These are phyloP conservation scores for Pseudopediastrum boryanum DNA, from an alignment of 139 green algal species.

Conservation along the genomic window DNA sequence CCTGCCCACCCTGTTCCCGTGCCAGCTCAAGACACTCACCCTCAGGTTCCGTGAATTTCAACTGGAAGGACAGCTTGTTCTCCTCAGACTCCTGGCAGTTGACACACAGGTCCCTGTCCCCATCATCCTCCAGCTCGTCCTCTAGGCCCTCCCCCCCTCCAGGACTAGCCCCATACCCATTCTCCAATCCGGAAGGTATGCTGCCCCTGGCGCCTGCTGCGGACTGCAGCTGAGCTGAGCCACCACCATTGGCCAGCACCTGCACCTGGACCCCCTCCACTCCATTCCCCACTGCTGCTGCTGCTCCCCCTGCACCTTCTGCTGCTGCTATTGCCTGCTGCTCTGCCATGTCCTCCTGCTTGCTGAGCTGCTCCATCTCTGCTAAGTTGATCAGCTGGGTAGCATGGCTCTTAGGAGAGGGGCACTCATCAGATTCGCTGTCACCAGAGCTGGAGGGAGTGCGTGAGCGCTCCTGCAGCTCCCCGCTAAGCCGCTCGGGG, in stretches of 20 bases:
- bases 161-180: too few relatives aligned
- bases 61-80: slow-evolving; percentile 76
- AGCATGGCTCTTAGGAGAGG: slow-evolving; percentile 36
- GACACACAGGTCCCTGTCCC: slow-evolving; percentile 62
- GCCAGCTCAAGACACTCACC: too few relatives aligned
- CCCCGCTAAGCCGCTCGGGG: slow-evolving; percentile 15
- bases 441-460: slow-evolving; percentile 11
- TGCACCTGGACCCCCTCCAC: background rate
- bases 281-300: slow-evolving; percentile 11
- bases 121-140: slow-evolving; percentile 39
- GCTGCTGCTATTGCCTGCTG: slow-evolving; percentile 10
- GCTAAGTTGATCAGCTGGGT: slow-evolving; percentile 45
- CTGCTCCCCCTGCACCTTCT: slow-evolving; percentile 12
- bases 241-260: background rate
- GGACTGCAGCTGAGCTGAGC: background rate
- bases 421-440: slow-evolving; percentile 12
- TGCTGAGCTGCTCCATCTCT: slow-evolving; percentile 30
- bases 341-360: slow-evolving; percentile 8
- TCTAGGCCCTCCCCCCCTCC: slow-evolving; percentile 4
- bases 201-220: background rate
- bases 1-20: too few relatives aligned
- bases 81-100: slow-evolving; percentile 70
- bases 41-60: slow-evolving; percentile 73
- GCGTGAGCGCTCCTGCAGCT: slow-evolving; percentile 29
- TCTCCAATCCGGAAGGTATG: background rate